Evolutionary conservation across 331 rosid species (phyloP), one percentile per base, ranked within the genome.

Genomic region (Acacia concinna): DNA sequence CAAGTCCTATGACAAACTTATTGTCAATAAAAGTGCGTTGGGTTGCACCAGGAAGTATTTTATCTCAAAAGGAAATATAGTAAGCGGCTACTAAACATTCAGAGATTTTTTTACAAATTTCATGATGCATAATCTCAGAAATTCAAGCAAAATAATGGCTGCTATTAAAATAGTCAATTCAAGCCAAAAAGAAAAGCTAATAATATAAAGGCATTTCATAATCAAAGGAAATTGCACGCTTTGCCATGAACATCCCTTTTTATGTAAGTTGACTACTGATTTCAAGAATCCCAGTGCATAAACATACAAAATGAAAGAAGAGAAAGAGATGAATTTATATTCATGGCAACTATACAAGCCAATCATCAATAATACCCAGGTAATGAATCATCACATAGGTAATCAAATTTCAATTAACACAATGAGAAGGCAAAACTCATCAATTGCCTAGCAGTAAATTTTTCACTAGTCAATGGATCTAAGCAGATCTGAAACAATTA

Each of bases 1-100:
- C 80, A 96, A 91, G 84, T 96, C 99, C 98, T 93, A 71, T 15
- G 52, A 82, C 68, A 81, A 68, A 57, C 82, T 37, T 76, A 72
- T 63, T 30, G 67, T 83, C 68, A 83, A 83, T 73, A 51, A 65
- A 64, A 65, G 78, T 47, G 80, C 44, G 40, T 38, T 67, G 77
- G 25, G 30, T 51, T 69, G 47, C 44, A 73, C 71, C 72, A 56
- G 28, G 73, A 66, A 69, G 54, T 43, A 69, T 47, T 54, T 41
- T 25, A 34, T 76, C 73, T 47, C 57, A 21, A 47, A 64, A 76
- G 34, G 40, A 80, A 79, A 51, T 31, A 44, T 38, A 10, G 34
- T 2, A 51, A 69, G 8, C 23, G 65, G 65, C 44, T 57, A 11
- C 44, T 54, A 9, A 72, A 69, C 35, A 31, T 8, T 38, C 63